Conservation (phyloP, 169 alveolate species). For the Fabrea salina region DNA sequence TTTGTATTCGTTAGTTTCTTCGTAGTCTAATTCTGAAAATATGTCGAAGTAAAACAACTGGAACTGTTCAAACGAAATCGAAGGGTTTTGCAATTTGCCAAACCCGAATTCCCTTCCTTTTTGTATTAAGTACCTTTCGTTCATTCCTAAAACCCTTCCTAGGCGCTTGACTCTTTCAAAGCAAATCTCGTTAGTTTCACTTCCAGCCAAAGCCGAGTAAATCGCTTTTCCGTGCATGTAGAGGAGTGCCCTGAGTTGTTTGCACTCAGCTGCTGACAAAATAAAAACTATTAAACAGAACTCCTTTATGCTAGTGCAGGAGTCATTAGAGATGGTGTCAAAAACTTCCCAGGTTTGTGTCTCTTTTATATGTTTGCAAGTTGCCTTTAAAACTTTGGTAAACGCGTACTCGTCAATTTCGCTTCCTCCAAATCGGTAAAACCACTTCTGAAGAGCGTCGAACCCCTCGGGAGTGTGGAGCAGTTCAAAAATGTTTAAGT, state of each 20-base stretch:
- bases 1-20: too few relatives aligned
- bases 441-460: background rate
- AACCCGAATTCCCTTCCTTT: background rate
- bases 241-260: background rate
- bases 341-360: conserved; percentile 1
- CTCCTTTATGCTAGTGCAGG: background rate
- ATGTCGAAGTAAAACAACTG: background rate
- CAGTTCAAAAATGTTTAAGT: background rate
- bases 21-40: background rate
- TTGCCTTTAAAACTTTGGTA: background rate
- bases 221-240: conserved; percentile 20
- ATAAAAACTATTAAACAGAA: background rate
- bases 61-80: background rate
- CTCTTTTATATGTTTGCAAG: background rate
- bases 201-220: background rate
- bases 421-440: conserved; percentile 10
- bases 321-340: background rate
- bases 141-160: background rate
- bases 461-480: conserved; percentile 11
- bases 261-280: background rate
- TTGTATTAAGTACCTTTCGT: background rate
- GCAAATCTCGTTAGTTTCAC: background rate
- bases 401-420: conserved; percentile 10
- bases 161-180: conserved; percentile 11
- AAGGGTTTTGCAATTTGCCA: background rate